phyloP scores from a whole-genome alignment of 2,329 filamentous ascomycete species.

The Beauveria sp. region DNA sequence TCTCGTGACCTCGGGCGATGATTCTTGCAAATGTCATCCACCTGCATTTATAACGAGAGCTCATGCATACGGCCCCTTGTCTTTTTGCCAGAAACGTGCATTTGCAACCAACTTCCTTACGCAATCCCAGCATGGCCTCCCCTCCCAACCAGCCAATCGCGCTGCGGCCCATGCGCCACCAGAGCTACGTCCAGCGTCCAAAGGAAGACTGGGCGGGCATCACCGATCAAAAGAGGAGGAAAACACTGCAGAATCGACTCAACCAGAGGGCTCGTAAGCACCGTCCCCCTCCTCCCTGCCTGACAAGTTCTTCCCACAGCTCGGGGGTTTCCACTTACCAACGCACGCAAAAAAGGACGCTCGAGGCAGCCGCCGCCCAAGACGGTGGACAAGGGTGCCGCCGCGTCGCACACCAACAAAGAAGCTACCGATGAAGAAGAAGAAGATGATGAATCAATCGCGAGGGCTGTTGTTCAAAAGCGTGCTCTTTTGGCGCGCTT shows the following conservation, averaged over 20 bases:
- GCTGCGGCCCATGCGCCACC: slow-evolving; percentile 7
- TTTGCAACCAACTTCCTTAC: not conserved
- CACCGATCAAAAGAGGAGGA: slow-evolving; percentile 14
- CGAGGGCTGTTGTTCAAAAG: not conserved
- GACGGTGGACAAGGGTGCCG: not conserved
- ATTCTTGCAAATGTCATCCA: not conserved
- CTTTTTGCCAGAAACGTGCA: not conserved
- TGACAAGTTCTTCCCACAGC: no score
- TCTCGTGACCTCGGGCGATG: no score
- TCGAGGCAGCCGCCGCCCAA: not conserved
- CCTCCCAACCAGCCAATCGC: not conserved
- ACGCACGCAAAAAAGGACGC: not conserved
- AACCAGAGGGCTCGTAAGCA: not conserved
- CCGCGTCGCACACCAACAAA: not conserved
- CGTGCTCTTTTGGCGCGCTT: not conserved
- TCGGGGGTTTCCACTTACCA: no score
- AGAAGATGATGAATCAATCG: not conserved
- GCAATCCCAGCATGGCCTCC: not conserved
- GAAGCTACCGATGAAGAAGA: not conserved
- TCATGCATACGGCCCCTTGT: not conserved
- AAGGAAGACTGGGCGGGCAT: slow-evolving; percentile 27
- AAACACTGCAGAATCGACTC: not conserved
- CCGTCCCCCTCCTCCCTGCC: no score
- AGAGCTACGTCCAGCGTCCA: not conserved
- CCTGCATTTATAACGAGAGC: not conserved